Conservation (phyloP, 208 protist genomes). For the Trypanosoma cruzi region DNA sequence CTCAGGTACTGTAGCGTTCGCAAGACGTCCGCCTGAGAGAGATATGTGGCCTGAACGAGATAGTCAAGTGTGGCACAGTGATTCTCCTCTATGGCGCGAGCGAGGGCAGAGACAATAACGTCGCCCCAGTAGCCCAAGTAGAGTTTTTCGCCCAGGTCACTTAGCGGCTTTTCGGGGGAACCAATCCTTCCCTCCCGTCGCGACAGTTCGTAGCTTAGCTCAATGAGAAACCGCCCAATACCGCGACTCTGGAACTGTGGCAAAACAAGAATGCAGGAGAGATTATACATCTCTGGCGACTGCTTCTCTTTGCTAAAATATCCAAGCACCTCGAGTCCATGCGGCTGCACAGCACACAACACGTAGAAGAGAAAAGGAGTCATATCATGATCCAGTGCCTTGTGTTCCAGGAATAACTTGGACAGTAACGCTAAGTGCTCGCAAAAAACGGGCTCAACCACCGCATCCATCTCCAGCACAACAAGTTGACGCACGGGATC, state of each 20-base stretch:
- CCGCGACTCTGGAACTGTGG: conserved; percentile 96
- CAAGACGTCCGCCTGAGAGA: conserved; percentile 76
- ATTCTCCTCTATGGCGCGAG: conserved; percentile 74
- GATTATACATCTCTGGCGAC: conserved; percentile 97
- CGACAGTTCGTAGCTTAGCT: conserved; percentile 98
- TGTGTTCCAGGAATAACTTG: conserved; percentile 99
- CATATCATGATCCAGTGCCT: conserved; percentile 99
- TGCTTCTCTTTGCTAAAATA: conserved; percentile 99
- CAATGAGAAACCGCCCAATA: conserved; percentile 98
- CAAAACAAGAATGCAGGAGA: conserved; percentile 99
- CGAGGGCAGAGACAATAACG: conserved; percentile 81
- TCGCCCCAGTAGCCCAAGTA: conserved; percentile 95
- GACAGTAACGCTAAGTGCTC: conserved; percentile 99
- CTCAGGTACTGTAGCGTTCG: conserved; percentile 73
- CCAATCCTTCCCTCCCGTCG: conserved; percentile 96
- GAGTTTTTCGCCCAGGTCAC: conserved; percentile 96
- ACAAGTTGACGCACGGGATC: conserved; percentile 86
- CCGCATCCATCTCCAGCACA: conserved; percentile 97
- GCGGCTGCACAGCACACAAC: conserved; percentile 93
- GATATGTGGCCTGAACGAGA: conserved; percentile 78
- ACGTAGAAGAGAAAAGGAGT: conserved; percentile 99
- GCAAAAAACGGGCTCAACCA: conserved; percentile 96
- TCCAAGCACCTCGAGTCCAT: conserved; percentile 96
- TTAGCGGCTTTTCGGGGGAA: conserved; percentile 99
- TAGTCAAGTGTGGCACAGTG: conserved; percentile 81